Evolutionary conservation across 148 eudicot genomes (phyloP), one percentile per base, ranked within the genome.

Genomic region (Chenopodium quinoa): DNA sequence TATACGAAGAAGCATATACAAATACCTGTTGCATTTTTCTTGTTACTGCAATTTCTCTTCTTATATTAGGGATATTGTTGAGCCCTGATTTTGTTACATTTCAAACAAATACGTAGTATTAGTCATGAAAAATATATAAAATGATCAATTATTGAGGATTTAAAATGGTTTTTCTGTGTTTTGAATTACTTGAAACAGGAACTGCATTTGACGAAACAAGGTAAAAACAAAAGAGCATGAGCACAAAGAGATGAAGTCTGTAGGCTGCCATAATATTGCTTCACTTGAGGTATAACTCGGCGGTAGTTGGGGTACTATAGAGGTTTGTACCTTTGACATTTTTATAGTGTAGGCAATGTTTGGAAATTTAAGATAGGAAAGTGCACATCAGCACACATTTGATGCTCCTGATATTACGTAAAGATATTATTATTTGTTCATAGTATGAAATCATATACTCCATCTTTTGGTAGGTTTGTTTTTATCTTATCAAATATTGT

Each of bases 151-250:
- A 54, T n/a, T 29, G 0, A 83, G 63, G n/a, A 3, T 76, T 76
- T 13, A 40, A 32, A 16, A 75, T 75, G 50, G 63, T 73, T 29
- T 9, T 76, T 16, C 22, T 69, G 65, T 8, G 27, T 40, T 64
- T 76, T 34, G 40, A 34, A 34, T 34, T 89, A 90, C 93, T 86
- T 79, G 93, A 87, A 29, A 78, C 58, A 31, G 89, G 81, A 69
- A 84, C 75, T n/a, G 88, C 85, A 68, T 80, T 74, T 47, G 88
- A 84, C 60, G 89, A 54, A 52, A 87, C 20, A 12, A 90, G 79
- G 64, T 62, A 79, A 75, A 84, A 83, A 79, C 87, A 81, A 85
- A 80, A 78, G 4, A 87, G 78, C 65, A 85, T 2, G 80, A 87
- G 44, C 74, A 86, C 81, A 29, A 89, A 37, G 19, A 82, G 56